Percentiles rank a stretch among this genome's conserved stretches.
Conservation (phyloP, 2,329 filamentous ascomycete species). For the Penicillium psychrosexuale region DNA sequence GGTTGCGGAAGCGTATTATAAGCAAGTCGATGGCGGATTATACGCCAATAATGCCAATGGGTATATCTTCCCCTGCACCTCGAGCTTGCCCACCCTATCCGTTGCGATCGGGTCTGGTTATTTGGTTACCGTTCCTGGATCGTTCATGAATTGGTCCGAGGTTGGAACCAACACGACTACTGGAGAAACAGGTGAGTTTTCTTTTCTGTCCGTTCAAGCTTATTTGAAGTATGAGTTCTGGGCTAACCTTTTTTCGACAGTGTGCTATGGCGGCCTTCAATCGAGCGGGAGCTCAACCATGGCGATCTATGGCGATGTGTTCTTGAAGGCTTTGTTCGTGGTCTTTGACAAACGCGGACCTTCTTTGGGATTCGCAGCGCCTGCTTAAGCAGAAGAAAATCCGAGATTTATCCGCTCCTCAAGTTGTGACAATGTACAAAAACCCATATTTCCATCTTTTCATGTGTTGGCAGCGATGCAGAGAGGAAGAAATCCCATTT, state of each 20-base stretch:
- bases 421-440: conserved; percentile 6
- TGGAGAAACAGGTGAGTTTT: conserved; percentile 38
- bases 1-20: conserved; percentile 61
- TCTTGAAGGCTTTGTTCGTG: conserved; percentile 60
- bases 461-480: not conserved
- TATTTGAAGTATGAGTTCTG: not conserved
- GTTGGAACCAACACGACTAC: conserved; percentile 46
- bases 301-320: conserved; percentile 59
- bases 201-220: not conserved
- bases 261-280: conserved; percentile 60
- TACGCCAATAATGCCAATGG: conserved; percentile 46
- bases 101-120: conserved; percentile 53
- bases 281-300: conserved; percentile 57
- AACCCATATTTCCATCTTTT: conserved; percentile 1
- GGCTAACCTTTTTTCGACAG: conserved; percentile 24
- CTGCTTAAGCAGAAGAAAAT: conserved; percentile 15
- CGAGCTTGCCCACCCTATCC: conserved; percentile 53
- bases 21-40: conserved; percentile 51
- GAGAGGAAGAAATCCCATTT: not conserved
- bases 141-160: conserved; percentile 55
- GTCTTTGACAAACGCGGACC: conserved; percentile 55
- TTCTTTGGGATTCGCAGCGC: conserved; percentile 52
- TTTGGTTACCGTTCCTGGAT: conserved; percentile 54
- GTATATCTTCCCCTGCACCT: conserved; percentile 58
- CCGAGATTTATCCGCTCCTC: not conserved